Evolutionary conservation across 2,329 filamentous ascomycete genomes (phyloP), one percentile per base, ranked within the genome.

Genomic region (Fusarium caatingaense): DNA sequence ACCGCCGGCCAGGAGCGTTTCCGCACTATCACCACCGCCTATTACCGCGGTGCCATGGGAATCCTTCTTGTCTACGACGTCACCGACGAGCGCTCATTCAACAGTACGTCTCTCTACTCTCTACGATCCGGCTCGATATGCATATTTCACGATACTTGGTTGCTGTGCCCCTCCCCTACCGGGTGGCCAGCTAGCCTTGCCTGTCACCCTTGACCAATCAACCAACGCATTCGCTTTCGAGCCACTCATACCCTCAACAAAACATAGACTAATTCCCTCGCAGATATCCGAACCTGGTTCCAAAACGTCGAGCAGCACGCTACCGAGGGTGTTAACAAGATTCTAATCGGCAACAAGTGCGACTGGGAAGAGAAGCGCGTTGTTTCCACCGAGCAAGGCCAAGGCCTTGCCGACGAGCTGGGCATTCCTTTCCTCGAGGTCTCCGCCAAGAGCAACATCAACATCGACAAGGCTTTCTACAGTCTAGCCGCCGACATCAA

Each of bases 351-450:
- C 80, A 99, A 99, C 88, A 99, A 99, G 85, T 99, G 96, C 84
- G 96, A 99, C 83, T 98, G 96, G 96, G 96, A 98, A 83, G 96
- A 99, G 84, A 98, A 98, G 88, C 92, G 96, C 74, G 94, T 93
- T 58, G 92, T 99, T 44, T 94, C 93, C 51, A 97, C 92, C 64
- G 94, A 98, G 81, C 92, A 94, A 78, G 96, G 96, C 75, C 94
- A 99, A 82, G 91, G 91, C 72, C 89, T 99, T 60, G 96, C 96
- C 64, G 92, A 97, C 83, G 96, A 98, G 83, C 91, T 99, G 66
- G 94, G 94, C 78, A 97, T 99, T 72, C 95, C 96, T 21, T 99
- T 99, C 87, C 92, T 99, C 80, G 96, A 99, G 82, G 96, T 99
- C 68, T 97, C 93, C 20, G 96, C 96, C 72, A 99, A 99, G 88